Evolutionary conservation across 192 early-diverging fungal genomes (phyloP), one percentile per base, ranked within the genome.

Genomic region (Backusella mclennaniae): DNA sequence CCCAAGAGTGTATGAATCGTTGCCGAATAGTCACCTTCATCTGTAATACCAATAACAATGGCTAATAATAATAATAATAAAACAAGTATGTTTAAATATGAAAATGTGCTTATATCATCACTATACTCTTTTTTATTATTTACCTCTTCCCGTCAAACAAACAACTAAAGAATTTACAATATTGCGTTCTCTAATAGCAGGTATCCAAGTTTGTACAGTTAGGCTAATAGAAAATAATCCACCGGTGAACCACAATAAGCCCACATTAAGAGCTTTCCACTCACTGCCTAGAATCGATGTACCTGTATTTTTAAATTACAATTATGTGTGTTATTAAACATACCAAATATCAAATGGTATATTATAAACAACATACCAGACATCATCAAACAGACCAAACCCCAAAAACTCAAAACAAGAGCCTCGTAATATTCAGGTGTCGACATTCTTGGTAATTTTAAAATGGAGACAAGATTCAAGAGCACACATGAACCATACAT

Each of bases 191-290:
- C 81, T 79, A 11, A 79, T 71, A 53, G 38, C n/a, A 4, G 75
- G 56, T 12, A 76, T 66, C 73, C 79, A 80, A 29, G 66, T 67
- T 67, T 80, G 80, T 23, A 79, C 69, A 53, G 78, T 80, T 17
- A 86, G 35, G 12, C 77, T 26, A 35, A 86, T 56, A 6, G 85
- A 86, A 53, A 86, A 49, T 9, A 81, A 23, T 15, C 85, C 85
- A 21, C 85, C 85, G 26, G 81, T 77, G 26, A 82, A 53, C 85
- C 85, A 86, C 17, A 86, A 67, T 66, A 86, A 56, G 42, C 83
- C 83, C 8, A 86, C 39, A n/a, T 80, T 80, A 41, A 80, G 72
- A 8, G 79, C 79, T 71, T 77, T 76, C 77, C 82, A 75, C 44
- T 80, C 74, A 66, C 79, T 73, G 12, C 36, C 66, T 9, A 56